phyloP scores from a whole-genome alignment of 768 basidiomycete species.

The Boletus fagicola region DNA sequence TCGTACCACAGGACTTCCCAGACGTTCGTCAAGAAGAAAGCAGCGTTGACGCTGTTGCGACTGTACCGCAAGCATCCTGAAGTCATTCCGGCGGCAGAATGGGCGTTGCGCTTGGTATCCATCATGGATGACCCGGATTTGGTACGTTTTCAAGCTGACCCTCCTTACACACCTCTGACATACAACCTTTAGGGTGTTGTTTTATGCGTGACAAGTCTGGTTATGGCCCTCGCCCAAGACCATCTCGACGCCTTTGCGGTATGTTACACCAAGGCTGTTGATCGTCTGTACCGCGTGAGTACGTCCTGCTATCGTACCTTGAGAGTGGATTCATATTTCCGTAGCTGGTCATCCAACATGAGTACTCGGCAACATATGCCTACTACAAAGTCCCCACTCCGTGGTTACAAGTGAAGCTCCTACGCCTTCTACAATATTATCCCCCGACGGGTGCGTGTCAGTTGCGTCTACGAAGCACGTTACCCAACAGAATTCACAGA shows the following conservation, averaged over 20 bases:
- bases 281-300: constrained; percentile 77
- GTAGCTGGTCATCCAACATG: constrained; percentile 87
- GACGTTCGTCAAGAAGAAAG: constrained; percentile 97
- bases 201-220: constrained; percentile 87
- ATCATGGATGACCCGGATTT: constrained; percentile 94
- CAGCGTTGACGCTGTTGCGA: constrained; percentile 87
- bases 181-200: constrained; percentile 74
- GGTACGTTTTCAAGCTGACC: constrained; percentile 39
- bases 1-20: constrained; percentile 71
- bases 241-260: constrained; percentile 87
- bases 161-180: neutral
- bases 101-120: constrained; percentile 92
- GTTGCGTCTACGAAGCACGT: neutral
- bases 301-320: neutral
- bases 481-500: constrained; percentile 45
- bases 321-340: constrained; percentile 7
- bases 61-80: constrained; percentile 95
- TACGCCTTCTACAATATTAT: constrained; percentile 92
- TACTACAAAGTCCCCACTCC: constrained; percentile 98
- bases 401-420: constrained; percentile 95
- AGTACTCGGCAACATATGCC: constrained; percentile 84
- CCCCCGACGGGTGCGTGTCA: constrained; percentile 77
- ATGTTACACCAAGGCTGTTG: constrained; percentile 93
- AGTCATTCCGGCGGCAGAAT: constrained; percentile 90
- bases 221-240: constrained; percentile 93